Evolutionary conservation across 306 rosid genomes (phyloP).

Genomic region (Malus fusca): DNA sequence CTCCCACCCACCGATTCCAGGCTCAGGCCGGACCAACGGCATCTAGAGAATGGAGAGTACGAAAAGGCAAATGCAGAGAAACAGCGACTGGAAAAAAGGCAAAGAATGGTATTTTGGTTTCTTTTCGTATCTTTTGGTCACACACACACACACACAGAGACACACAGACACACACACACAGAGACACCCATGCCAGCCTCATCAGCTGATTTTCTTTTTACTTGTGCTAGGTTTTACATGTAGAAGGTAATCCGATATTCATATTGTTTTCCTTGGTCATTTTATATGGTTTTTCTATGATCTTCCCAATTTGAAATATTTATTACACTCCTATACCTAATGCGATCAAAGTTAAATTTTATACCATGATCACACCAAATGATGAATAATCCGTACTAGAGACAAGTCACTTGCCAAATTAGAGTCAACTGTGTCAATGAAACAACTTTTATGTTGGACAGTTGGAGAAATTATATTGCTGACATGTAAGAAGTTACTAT

Average conservation of each 20-base stretch:
- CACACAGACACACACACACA: background rate
- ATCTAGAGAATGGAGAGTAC: slow-evolving; percentile 91
- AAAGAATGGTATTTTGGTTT: slow-evolving; percentile 76
- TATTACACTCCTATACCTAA: background rate
- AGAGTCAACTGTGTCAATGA: background rate
- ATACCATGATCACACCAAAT: background rate
- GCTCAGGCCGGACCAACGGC: slow-evolving; percentile 96
- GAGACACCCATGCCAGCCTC: background rate
- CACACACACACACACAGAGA: too few species aligned
- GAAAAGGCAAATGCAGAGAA: slow-evolving; percentile 90
- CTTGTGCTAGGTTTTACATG: background rate
- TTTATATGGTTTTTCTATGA: background rate
- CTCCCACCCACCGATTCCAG: slow-evolving; percentile 99
- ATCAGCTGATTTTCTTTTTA: background rate
- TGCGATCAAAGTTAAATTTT: background rate
- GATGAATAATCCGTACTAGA: background rate
- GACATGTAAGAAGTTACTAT: background rate
- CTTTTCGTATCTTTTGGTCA: background rate
- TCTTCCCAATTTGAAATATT: background rate
- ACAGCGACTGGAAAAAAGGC: slow-evolving; percentile 87
- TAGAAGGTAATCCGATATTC: background rate
- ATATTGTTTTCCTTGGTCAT: background rate
- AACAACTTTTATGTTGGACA: background rate
- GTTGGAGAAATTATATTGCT: background rate
- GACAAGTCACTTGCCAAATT: background rate